Evolutionary conservation across 306 rosid species (phyloP), one percentile per base, ranked within the genome.

Genomic region (Glycine tomentella): DNA sequence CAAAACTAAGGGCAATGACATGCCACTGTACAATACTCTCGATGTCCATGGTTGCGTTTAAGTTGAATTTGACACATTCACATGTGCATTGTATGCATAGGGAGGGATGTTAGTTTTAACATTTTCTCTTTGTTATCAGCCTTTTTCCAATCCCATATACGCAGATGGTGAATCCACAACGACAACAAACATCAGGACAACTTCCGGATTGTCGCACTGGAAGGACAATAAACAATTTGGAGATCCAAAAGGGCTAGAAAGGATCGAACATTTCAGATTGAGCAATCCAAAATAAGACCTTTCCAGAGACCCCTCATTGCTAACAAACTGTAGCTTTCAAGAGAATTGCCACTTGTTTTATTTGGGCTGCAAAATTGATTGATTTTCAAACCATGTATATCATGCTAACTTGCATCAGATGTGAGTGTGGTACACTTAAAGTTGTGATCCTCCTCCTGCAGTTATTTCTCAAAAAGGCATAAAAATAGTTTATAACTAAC

Each of bases 331-430:
- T 2, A 62, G 14, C 51, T 49, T 80, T 64, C 61, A 44, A 33
- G 75, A 7, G 15, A 76, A 31, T 15, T 57, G 71, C 2, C 20
- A 38, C 59, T 45, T 33, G 20, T 46, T 61, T 66, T 63, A 65
- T 80, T 70, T 75, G 17, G 46, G 80, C 65, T 12, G 72, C 84
- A 82, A 89, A 82, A 80, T 68, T 76, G 31, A 25, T 25, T 25
- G 84, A 12, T 63, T 84, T 34, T 95, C 91, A 95, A 67, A 95
- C 99, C 99, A 95, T 95, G 84, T 95, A 93, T 64, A 95, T 91
- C 99, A 95, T 95, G 82, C 97, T 94, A 69, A 95, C 99, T 90
- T 95, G 99, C 90, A 95, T 91, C 81, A 95, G 88, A 84, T 95
- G 84, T 10, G 99, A 88, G 84, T 95, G 99, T 46, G 97, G 99